These are phyloP conservation scores for Candida sonorensis DNA, from an alignment of 805 yeast species.

Conservation along the genomic window DNA sequence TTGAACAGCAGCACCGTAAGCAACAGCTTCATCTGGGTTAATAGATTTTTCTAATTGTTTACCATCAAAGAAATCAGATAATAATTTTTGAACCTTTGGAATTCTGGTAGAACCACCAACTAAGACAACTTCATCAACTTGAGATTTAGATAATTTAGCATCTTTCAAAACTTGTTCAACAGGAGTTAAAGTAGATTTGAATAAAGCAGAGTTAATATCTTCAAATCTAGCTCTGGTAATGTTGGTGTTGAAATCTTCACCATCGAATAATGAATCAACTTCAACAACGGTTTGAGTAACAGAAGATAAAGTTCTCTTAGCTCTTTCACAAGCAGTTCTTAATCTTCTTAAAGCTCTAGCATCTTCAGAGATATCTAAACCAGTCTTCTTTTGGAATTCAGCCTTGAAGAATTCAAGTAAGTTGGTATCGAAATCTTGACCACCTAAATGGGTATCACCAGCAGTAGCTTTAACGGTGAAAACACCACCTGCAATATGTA, in stretches of 20 bases:
- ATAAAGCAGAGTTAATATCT: constrained; percentile 87
- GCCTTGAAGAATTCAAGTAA: constrained; percentile 86
- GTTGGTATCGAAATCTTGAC: constrained; percentile 98
- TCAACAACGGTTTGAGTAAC: constrained; percentile 94
- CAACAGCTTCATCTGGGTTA: constrained; percentile 99
- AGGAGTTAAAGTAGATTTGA: constrained; percentile 91
- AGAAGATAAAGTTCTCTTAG: constrained; percentile 96
- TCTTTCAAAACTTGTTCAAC: constrained; percentile 94
- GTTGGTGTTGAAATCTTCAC: constrained; percentile 91
- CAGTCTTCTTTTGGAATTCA: constrained; percentile 90
- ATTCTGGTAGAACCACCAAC: constrained; percentile 99
- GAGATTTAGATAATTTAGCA: constrained; percentile 75
- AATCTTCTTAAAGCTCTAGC: constrained; percentile 97
- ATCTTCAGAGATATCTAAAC: constrained; percentile 81
- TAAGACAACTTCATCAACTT: constrained; percentile 88
- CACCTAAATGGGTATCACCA: constrained; percentile 99
- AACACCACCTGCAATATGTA: constrained; percentile 92
- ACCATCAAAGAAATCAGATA: constrained; percentile 93
- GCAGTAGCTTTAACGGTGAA: constrained; percentile 97
- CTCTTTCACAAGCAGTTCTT: constrained; percentile 98
- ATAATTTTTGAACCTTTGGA: constrained; percentile 94
- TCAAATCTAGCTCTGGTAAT: constrained; percentile 98
- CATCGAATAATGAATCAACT: constrained; percentile 91
- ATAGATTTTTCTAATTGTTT: constrained; percentile 94
- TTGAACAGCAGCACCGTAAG: constrained; percentile 99